Evolutionary conservation across 306 rosid species (phyloP), one percentile per base, ranked within the genome.

Genomic region (Castanea sativa): DNA sequence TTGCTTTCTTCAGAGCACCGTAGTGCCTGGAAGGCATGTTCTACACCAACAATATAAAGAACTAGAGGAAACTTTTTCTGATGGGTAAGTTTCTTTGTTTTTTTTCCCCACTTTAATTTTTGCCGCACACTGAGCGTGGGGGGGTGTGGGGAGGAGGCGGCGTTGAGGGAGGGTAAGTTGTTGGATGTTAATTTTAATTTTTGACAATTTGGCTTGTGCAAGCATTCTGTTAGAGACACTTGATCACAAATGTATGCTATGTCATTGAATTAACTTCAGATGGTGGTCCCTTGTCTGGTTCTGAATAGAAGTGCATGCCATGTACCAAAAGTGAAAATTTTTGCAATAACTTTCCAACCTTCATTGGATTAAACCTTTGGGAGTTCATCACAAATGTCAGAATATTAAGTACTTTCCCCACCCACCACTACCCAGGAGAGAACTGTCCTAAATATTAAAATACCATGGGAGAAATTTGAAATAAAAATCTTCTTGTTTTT

Each of bases 21-120:
- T 90, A 29, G 92, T 95, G 74, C 88, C 92, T 30, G 96, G 98
- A 80, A 90, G 99, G 87, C 87, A 90, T 89, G 90, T 91, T 86
- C 92, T 93, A 72, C 30, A 82, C 61, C 86, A 91, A 41, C 87
- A 87, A 80, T 91, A 89, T 82, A 79, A 89, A 76, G 93, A 93
- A 76, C 84, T 93, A 71, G 97, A 88, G 76, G 88, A 89, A 79
- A 93, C 81, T 70, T 95, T 78, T 75, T 85, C 99, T 7, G 92
- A 93, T 83, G 97, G 96, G 99, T 95, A 85, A 83, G 98, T 79
- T 79, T 41, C 72, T 60, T 69, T 72, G n/a, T 77, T 71, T 45
- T 71, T n/a, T 55, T 51, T 51, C 7, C n/a, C 19, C n/a, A 38
- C 45, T 38, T 38, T 38, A 38, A 38, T 38, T 38, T 38, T 38